phyloP scores from a whole-genome alignment of 768 basidiomycete species.

The Cyclocybe cylindracea region DNA sequence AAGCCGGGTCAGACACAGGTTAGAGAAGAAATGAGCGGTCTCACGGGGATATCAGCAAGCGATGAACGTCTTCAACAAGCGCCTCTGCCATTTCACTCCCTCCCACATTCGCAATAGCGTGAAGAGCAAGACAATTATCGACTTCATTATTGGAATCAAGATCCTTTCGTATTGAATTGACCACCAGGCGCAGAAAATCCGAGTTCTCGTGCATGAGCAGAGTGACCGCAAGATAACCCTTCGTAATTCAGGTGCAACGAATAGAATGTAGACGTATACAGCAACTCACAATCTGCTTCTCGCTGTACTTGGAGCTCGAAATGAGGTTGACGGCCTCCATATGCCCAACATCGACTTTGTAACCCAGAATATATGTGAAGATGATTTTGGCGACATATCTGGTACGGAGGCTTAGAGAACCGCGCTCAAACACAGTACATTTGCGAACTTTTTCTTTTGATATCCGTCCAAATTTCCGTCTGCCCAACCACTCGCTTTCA shows the following conservation, averaged over 20 bases:
- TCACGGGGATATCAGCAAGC: conserved; percentile 92
- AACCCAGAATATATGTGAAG: conserved; percentile 98
- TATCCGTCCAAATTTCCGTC: conserved; percentile 88
- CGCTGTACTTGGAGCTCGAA: conserved; percentile 92
- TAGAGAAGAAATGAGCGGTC: conserved; percentile 17
- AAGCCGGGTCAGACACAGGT: conserved; percentile 5
- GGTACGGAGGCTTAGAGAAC: background rate
- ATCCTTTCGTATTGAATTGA: conserved; percentile 98
- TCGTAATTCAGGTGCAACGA: conserved; percentile 12
- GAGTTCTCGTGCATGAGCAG: conserved; percentile 99
- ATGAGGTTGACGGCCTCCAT: conserved; percentile 99
- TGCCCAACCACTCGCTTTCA: conserved; percentile 26
- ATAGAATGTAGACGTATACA: background rate
- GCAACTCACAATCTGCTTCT: conserved; percentile 92
- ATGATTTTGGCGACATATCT: conserved; percentile 99
- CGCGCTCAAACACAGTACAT: background rate
- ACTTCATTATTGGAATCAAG: conserved; percentile 93
- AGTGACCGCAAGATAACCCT: conserved; percentile 98
- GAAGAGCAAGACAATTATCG: conserved; percentile 93
- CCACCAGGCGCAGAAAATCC: conserved; percentile 92
- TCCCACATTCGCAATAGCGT: conserved; percentile 98
- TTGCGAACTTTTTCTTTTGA: conserved; percentile 82
- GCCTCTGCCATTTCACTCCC: conserved; percentile 99
- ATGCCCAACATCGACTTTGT: conserved; percentile 98
- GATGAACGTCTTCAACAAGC: conserved; percentile 89